Evolutionary conservation across 495 filamentous ascomycete genomes (phyloP).

Genomic region (Lichenothelia convexa): DNA sequence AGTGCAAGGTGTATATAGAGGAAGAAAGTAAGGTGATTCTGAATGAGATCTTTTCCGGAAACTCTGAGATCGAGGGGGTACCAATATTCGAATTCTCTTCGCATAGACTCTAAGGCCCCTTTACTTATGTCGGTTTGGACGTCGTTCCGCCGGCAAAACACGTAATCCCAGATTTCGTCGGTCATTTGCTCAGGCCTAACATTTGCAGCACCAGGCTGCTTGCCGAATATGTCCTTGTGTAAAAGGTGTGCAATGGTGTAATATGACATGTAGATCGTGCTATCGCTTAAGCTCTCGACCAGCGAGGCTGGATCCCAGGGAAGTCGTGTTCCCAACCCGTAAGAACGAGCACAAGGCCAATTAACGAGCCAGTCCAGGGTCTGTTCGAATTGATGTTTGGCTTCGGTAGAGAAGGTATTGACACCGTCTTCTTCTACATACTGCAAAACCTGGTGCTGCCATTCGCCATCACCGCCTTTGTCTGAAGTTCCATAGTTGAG

Average conservation of each 20-base stretch:
- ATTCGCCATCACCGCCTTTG: conserved; percentile 42
- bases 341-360: conserved; percentile 87
- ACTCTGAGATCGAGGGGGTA: conserved; percentile 79
- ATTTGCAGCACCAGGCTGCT: conserved; percentile 42
- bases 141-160: conserved; percentile 55
- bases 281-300: conserved; percentile 85
- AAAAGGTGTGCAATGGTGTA: conserved; percentile 86
- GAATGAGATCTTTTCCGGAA: conserved; percentile 31
- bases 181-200: conserved; percentile 76
- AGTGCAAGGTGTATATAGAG: conserved; percentile 88
- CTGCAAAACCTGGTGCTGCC: conserved; percentile 54
- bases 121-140: conserved; percentile 49
- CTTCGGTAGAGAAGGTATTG: conserved; percentile 62
- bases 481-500: conserved; percentile 67
- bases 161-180: conserved; percentile 91
- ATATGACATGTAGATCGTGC: conserved; percentile 90
- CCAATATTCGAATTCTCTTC: conserved; percentile 88
- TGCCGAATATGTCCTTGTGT: conserved; percentile 62
- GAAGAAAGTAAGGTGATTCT: conserved; percentile 77
- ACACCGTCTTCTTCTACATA: conserved; percentile 43
- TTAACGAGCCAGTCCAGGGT: conserved; percentile 81
- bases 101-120: conserved; percentile 54
- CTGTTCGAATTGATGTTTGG: conserved; percentile 66
- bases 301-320: conserved; percentile 78
- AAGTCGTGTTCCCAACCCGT: conserved; percentile 81